Evolutionary conservation across 371 early-diverging fungal species (phyloP), one percentile per base, ranked within the genome.

Genomic region (Mucor sp.): DNA sequence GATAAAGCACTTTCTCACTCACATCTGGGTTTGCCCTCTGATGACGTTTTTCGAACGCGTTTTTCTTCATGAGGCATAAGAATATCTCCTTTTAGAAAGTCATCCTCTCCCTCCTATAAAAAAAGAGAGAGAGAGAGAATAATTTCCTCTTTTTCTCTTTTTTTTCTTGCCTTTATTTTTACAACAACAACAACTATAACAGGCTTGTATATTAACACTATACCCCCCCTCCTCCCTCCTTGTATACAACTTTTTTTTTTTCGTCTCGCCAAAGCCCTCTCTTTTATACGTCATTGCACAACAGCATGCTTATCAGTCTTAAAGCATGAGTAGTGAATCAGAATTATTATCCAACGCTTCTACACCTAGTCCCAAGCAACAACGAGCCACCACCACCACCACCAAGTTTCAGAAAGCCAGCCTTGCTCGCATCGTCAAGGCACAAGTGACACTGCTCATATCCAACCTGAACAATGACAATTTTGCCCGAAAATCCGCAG

Each of bases 371-470:
- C 74, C 72, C 37, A 72, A 62, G 59, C 69, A 69, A 43, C 70
- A 65, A 21, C 37, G 37, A 35, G 37, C 37, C 37, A 39, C 65
- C 23, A 59, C 37, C 37, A 39, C 65, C 23, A 59, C 78, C 48
- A 60, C 74, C 6, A 74, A 76, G 62, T 62, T 74, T 15, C 78
- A 79, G 59, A 68, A 74, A 62, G 67, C 80, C 27, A 82, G 82
- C 70, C 79, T 89, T 71, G 68, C 74, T 63, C 86, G 84, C 25
- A 88, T 88, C 50, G 85, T 86, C 43, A 89, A 87, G 73, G 90
- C 90, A 48, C 90, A 89, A 75, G 76, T 85, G 53, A 77, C 74
- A 53, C 71, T 89, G 60, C 78, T 88, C 33, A 74, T 87, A 62
- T 80, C 86, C 28, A 85, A 78, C 35, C 79, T 87, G 60, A 82